These are phyloP conservation scores for Leccinum obscurum DNA, from an alignment of 768 basidiomycete genomes.

Conservation along the genomic window DNA sequence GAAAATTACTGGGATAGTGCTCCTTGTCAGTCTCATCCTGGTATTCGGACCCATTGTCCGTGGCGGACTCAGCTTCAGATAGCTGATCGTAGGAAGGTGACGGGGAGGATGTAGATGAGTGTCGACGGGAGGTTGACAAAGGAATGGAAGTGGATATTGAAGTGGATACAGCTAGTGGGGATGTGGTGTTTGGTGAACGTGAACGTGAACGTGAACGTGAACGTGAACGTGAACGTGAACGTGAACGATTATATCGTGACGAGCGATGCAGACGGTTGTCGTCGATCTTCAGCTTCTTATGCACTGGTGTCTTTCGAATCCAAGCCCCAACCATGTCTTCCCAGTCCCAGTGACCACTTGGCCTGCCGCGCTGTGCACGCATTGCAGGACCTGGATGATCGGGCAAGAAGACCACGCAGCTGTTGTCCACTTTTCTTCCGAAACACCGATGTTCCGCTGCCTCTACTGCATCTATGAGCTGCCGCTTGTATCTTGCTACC, in stretches of 20 bases:
- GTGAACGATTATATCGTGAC: constrained; percentile 1
- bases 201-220: constrained; percentile 1
- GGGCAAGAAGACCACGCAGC: constrained; percentile 18
- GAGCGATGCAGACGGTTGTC: background rate
- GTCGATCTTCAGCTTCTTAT: constrained; percentile 24
- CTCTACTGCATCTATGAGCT: constrained; percentile 48
- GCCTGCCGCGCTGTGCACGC: constrained; percentile 11
- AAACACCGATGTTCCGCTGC: constrained; percentile 53
- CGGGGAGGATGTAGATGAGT: constrained; percentile 9
- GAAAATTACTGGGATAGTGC: constrained; percentile 12
- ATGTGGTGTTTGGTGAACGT: background rate
- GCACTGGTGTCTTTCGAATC: constrained; percentile 39
- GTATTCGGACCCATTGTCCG: constrained; percentile 26
- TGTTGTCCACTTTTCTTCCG: constrained; percentile 23
- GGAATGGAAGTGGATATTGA: constrained; percentile 1
- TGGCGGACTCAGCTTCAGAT: constrained; percentile 16
- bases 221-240: background rate
- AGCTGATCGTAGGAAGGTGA: constrained; percentile 10
- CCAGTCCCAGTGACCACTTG: constrained; percentile 46
- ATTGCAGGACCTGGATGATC: constrained; percentile 3
- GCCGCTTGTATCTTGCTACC: constrained; percentile 37
- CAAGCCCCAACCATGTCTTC: constrained; percentile 48
- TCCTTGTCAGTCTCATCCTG: constrained; percentile 25
- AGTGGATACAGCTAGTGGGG: background rate
- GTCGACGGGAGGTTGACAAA: constrained; percentile 1